These are phyloP conservation scores for Suhomyces sp. DNA, from an alignment of 805 yeast genomes.

Conservation along the genomic window DNA sequence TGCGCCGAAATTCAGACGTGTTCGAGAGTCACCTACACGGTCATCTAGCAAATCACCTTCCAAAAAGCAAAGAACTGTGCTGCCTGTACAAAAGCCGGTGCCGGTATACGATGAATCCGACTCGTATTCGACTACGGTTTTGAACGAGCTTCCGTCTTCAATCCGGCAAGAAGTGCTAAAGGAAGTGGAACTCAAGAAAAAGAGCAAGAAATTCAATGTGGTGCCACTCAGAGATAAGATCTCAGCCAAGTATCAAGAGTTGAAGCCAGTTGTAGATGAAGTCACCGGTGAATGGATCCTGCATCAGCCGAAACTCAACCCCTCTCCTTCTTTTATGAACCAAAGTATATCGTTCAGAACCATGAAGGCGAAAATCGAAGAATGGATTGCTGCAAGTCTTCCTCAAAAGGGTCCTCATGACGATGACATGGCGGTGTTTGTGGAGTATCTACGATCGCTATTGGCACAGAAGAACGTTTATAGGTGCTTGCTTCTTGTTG, in stretches of 20 bases:
- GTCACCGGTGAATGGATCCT: constrained; percentile 22
- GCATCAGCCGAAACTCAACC: constrained; percentile 12
- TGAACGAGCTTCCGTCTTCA: constrained; percentile 39
- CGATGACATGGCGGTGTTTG: constrained; percentile 27
- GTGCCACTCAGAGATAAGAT: constrained; percentile 28
- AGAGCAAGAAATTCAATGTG: constrained; percentile 22
- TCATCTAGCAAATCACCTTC: constrained; percentile 22
- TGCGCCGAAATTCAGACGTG: constrained; percentile 28
- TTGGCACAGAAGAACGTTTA: constrained; percentile 13
- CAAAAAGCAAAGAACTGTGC: constrained; percentile 11
- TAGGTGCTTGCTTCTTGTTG: constrained; percentile 17
- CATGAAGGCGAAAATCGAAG: constrained; percentile 15
- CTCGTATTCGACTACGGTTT: constrained; percentile 34
- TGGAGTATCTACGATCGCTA: constrained; percentile 15
- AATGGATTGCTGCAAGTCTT: constrained; percentile 28
- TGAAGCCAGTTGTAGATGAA: constrained; percentile 11
- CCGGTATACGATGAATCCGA: constrained; percentile 19
- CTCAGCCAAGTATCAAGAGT: constrained; percentile 8
- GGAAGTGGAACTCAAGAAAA: constrained; percentile 30
- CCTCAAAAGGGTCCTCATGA: constrained; percentile 34
- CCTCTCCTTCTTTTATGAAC: constrained; percentile 8
- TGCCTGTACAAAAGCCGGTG: constrained; percentile 11
- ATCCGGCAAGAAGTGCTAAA: constrained; percentile 34
- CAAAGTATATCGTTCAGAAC: not conserved
- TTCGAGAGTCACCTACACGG: constrained; percentile 29